phyloP scores from a whole-genome alignment of 2,329 filamentous ascomycete genomes.

The Arthrinium phaeospermum region DNA sequence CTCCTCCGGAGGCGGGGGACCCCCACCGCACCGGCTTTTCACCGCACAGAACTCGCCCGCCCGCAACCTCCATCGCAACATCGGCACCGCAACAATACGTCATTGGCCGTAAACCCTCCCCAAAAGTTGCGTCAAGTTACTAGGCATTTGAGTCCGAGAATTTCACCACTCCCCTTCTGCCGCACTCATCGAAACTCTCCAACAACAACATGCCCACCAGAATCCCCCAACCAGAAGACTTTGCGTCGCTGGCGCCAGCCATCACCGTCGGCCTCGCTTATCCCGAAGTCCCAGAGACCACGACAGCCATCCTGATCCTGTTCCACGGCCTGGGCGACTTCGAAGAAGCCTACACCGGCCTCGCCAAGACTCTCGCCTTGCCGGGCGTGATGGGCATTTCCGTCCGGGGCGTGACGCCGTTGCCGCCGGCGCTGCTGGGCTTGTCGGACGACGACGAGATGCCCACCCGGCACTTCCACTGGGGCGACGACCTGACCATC shows the following conservation, averaged over 20 bases:
- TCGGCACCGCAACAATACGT: conserved; percentile 16
- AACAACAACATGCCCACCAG: conserved; percentile 46
- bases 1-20: not conserved
- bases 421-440: conserved; percentile 72
- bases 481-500: conserved; percentile 70
- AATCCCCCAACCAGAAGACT: conserved; percentile 58
- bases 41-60: conserved; percentile 2
- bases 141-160: not conserved
- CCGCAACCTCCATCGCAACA: conserved; percentile 8
- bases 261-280: conserved; percentile 54
- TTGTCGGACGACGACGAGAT: conserved; percentile 29
- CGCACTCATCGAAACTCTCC: not conserved
- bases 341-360: conserved; percentile 68
- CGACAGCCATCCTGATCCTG: conserved; percentile 78
- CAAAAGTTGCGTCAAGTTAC: not conserved
- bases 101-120: not conserved
- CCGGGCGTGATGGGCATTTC: conserved; percentile 80
- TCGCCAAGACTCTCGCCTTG: conserved; percentile 72
- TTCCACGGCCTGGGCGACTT: conserved; percentile 86
- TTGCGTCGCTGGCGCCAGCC: conserved; percentile 47
- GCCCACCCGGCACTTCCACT: conserved; percentile 57
- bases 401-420: conserved; percentile 70
- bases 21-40: conserved; percentile 11
- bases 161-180: not conserved
- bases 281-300: conserved; percentile 61